phyloP scores from a whole-genome alignment of 1,284 basidiomycete species.

The Phlebopus sp. region DNA sequence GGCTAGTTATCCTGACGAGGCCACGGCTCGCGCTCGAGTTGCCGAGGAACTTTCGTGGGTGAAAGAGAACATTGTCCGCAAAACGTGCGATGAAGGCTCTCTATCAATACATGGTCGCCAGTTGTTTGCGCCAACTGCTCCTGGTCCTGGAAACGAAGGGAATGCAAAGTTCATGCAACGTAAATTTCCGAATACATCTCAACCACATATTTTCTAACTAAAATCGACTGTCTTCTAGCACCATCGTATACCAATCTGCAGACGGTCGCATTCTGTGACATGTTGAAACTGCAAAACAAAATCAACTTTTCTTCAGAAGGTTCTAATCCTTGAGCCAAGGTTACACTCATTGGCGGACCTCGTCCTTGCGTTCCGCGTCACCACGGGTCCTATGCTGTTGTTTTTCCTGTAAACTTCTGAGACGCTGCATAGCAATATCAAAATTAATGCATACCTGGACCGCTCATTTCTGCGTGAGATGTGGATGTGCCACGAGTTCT shows the following conservation, averaged over 20 bases:
- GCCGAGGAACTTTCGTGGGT: slow-evolving; percentile 69
- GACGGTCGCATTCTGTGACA: slow-evolving; percentile 80
- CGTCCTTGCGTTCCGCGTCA: too few relatives aligned
- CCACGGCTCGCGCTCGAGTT: slow-evolving; percentile 57
- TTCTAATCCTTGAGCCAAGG: not conserved
- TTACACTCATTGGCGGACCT: not conserved
- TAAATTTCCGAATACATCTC: slow-evolving; percentile 32
- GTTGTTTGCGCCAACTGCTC: slow-evolving; percentile 73
- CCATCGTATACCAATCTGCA: slow-evolving; percentile 76
- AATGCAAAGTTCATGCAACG: slow-evolving; percentile 44
- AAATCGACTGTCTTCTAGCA: slow-evolving; percentile 14
- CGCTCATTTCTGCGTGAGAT: too few relatives aligned
- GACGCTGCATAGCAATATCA: too few relatives aligned
- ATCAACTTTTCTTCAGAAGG: slow-evolving; percentile 50
- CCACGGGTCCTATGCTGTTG: too few relatives aligned
- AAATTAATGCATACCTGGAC: too few relatives aligned
- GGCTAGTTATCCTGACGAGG: slow-evolving; percentile 57
- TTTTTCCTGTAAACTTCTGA: too few relatives aligned
- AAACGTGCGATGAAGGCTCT: slow-evolving; percentile 26
- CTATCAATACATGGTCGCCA: slow-evolving; percentile 53
- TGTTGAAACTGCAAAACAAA: slow-evolving; percentile 80
- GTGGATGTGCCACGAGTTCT: too few relatives aligned
- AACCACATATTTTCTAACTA: slow-evolving; percentile 1
- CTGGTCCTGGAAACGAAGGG: slow-evolving; percentile 49
- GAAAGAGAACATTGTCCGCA: slow-evolving; percentile 43